Evolutionary conservation across 2,329 filamentous ascomycete genomes (phyloP).

Genomic region (Cladosporium sphaerospermum): DNA sequence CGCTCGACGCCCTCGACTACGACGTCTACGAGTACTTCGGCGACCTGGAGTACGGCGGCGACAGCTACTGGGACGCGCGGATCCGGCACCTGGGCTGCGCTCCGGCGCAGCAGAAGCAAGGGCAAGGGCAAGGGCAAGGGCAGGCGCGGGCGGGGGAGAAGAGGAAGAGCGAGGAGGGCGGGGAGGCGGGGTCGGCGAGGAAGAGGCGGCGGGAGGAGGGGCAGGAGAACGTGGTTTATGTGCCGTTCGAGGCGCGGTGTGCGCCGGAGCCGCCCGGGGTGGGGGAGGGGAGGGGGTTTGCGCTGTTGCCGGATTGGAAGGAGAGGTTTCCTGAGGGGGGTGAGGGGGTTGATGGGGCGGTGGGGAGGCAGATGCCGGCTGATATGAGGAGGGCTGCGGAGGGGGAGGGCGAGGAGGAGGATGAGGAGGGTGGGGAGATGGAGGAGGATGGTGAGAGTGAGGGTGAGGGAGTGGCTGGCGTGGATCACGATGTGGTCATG

Average conservation of each 20-base stretch:
- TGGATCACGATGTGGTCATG: constrained; percentile 36
- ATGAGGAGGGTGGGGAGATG: constrained; percentile 3
- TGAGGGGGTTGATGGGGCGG: background rate
- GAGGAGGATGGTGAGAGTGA: constrained; percentile 12
- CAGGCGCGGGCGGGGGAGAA: constrained; percentile 24
- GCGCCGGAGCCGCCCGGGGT: constrained; percentile 10
- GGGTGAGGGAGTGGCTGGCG: constrained; percentile 17
- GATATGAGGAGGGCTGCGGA: constrained; percentile 27
- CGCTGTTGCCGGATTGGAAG: constrained; percentile 42
- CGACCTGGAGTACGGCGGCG: constrained; percentile 43
- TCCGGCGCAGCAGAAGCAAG: constrained; percentile 6
- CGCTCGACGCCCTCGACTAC: constrained; percentile 33
- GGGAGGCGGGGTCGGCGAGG: constrained; percentile 15
- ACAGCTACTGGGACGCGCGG: constrained; percentile 38
- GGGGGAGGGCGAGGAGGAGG: constrained; percentile 14
- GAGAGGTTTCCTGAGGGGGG: constrained; percentile 30
- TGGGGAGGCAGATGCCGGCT: constrained; percentile 22
- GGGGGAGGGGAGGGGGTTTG: constrained; percentile 30
- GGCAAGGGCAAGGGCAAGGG: constrained; percentile 14
- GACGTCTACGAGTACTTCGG: constrained; percentile 44
- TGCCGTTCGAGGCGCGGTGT: constrained; percentile 18
- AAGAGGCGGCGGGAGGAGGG: constrained; percentile 14
- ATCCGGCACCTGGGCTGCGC: constrained; percentile 11
- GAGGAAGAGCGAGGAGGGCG: constrained; percentile 24
- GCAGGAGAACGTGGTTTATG: constrained; percentile 21